Evolutionary conservation across 176 grass and related monocot species (phyloP), one percentile per base, ranked within the genome.

Genomic region (Paspalum notatum): DNA sequence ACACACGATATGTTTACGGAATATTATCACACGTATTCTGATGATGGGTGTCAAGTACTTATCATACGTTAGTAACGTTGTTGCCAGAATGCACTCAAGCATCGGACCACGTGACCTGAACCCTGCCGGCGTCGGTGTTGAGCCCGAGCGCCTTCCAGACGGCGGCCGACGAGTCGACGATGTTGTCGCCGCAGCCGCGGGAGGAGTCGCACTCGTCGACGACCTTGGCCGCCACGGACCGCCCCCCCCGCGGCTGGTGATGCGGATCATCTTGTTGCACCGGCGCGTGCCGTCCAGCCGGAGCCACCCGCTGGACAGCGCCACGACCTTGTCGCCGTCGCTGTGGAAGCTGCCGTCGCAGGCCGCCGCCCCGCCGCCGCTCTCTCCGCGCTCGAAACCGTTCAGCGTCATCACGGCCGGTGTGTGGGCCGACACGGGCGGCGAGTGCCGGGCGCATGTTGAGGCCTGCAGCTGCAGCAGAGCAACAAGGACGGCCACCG

Each of bases 101-200:
- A 18, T 90, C 83, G 64, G 88, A 87, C 88, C 84, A 87, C 3
- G 79, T 81, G 71, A 91, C 56, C 47, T 3, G 68, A 2, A 50
- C 79, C 80, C 55, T 66, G 68, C 84, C 89, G 45, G 52, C 40
- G 72, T 65, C 6, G 32, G 75, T 74, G 80, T 91, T 54, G 43
- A 91, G 84, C 1, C 89, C 85, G 24, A 91, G 79, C 8, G 76
- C 80, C 15, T 57, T 38, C 88, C 88, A 90, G 12, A 90, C 88
- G 1, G 84, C 88, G 0, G 51, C 22, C 4, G 88, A 80, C 17
- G 84, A 71, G 75, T 90, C 88, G 1, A 87, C 88, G 63, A 87
- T 72, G 62, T 90, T 80, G 68, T 73, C 4, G 17, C 52, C 12
- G 74, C 88, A 90, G 9, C 83, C 79, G 37, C 22, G 65, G 1